Percentiles rank a stretch among this genome's conserved stretches.
These are phyloP conservation scores for Eucalyptus polyanthemos DNA, from an alignment of 345 rosid genomes.

Conservation along the genomic window DNA sequence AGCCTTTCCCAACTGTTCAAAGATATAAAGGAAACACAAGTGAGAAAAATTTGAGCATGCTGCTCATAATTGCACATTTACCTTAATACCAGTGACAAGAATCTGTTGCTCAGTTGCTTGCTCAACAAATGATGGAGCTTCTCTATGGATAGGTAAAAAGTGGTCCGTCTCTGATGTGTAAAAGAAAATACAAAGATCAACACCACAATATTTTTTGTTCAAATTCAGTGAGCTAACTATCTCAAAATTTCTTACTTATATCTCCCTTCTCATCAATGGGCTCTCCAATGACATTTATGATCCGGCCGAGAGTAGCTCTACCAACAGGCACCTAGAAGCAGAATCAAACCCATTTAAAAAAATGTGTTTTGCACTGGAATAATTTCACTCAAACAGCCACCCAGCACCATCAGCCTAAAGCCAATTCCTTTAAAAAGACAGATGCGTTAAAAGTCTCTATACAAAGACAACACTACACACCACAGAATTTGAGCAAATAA, in stretches of 20 bases:
- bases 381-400: neutral
- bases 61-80: neutral
- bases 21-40: neutral
- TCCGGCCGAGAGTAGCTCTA: constrained; percentile 95
- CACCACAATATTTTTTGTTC: neutral
- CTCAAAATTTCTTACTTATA: constrained; percentile 34
- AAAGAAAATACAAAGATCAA: neutral
- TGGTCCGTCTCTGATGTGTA: constrained; percentile 65
- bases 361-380: neutral
- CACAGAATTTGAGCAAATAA: neutral
- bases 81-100: constrained; percentile 97
- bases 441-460: neutral
- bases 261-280: constrained; percentile 89
- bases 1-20: neutral
- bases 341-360: neutral
- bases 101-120: constrained; percentile 93
- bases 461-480: neutral
- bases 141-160: constrained; percentile 88
- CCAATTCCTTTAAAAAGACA: neutral
- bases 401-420: neutral
- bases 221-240: neutral
- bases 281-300: constrained; percentile 95
- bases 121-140: constrained; percentile 89
- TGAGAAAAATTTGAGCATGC: neutral
- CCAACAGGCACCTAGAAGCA: constrained; percentile 79